These are phyloP conservation scores for Beauveria medogensis DNA, from an alignment of 2,329 filamentous ascomycete species.

Conservation along the genomic window DNA sequence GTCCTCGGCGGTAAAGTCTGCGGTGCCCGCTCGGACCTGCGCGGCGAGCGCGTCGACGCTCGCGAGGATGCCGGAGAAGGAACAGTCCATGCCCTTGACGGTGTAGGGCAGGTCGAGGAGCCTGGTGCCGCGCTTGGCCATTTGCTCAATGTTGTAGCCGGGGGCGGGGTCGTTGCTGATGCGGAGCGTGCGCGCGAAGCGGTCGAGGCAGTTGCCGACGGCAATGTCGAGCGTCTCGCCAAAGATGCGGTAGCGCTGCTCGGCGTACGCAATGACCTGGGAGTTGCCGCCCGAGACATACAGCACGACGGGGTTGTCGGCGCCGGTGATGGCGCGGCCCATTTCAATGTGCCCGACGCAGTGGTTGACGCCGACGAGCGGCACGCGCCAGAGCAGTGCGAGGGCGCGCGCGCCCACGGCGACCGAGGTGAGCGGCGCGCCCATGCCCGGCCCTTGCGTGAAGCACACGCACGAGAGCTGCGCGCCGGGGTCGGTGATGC, in stretches of 20 bases:
- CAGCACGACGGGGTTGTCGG: constrained; percentile 83
- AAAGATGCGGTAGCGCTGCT: constrained; percentile 93
- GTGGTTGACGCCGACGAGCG: constrained; percentile 93
- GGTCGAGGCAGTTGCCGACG: constrained; percentile 93
- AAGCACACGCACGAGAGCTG: constrained; percentile 92
- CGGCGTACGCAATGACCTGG: constrained; percentile 94
- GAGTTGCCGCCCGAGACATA: constrained; percentile 97
- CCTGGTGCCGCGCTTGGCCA: constrained; percentile 65
- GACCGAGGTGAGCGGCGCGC: constrained; percentile 79
- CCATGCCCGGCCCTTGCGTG: constrained; percentile 94
- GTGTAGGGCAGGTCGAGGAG: constrained; percentile 88
- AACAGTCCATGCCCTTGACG: constrained; percentile 98
- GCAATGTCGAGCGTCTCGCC: constrained; percentile 96
- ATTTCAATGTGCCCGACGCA: constrained; percentile 99
- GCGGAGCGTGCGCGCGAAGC: constrained; percentile 82
- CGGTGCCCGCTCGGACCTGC: constrained; percentile 45
- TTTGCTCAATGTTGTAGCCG: constrained; percentile 95
- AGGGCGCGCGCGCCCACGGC: constrained; percentile 80
- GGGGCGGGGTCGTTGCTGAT: constrained; percentile 96
- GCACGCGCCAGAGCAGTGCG: constrained; percentile 74
- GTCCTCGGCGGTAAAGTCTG: constrained; percentile 67
- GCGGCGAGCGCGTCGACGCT: constrained; percentile 72
- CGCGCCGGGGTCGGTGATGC: constrained; percentile 36
- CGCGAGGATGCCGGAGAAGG: constrained; percentile 86
- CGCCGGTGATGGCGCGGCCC: constrained; percentile 87